Base-by-base conservation (phyloP, 2,329 filamentous ascomycete genomes). In the Pseudopithomyces maydicus region DNA sequence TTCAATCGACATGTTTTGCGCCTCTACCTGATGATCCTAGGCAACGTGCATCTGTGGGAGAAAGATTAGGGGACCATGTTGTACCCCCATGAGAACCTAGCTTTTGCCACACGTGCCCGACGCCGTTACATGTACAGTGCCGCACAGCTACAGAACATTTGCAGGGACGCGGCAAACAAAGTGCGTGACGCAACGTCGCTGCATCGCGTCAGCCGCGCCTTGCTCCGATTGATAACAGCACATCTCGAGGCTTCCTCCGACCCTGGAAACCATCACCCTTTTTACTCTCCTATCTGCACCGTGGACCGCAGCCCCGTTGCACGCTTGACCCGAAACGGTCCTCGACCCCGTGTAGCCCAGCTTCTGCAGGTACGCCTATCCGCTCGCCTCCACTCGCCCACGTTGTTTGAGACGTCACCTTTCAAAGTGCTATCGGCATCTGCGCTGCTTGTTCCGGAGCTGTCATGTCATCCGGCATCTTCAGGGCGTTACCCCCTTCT, bases 1-100 rank as follows among this genome's bases (percentile, higher is more conserved):
- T 39, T 50, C 47, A 29, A 6, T 36, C 35, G 29, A 8, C 20
- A 29, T 50, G 35, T 50, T 50, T 50, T 33, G 47, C 47, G 35
- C 33, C 47, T 50, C 35, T 50, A 15, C 15, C 20, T 22, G 47
- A 19, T 29, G 35, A 14, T 29, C 20, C 14, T 14, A 29, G 7
- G 6, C 35, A 12, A n/a, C n/a, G 11, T 47, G 29, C 43, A 17
- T 32, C 23, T 26, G 14, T 22, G 4, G 11, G 12, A 17, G 15
- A 17, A 41, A 19, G n/a, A n/a, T 17, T 17, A 41, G n/a, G n/a
- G 35, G 35, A 38, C 35, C 5, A 38, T 14, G 35, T 38, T 38
- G 35, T n/a, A n/a, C 12, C n/a, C n/a, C 14, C 12, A n/a, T n/a
- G 35, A 38, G 35, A 38, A 14, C 12, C n/a, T n/a, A 14, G 35